Evolutionary conservation across 306 rosid species (phyloP), one percentile per base, ranked within the genome.

Genomic region (Cucurbita moschata): DNA sequence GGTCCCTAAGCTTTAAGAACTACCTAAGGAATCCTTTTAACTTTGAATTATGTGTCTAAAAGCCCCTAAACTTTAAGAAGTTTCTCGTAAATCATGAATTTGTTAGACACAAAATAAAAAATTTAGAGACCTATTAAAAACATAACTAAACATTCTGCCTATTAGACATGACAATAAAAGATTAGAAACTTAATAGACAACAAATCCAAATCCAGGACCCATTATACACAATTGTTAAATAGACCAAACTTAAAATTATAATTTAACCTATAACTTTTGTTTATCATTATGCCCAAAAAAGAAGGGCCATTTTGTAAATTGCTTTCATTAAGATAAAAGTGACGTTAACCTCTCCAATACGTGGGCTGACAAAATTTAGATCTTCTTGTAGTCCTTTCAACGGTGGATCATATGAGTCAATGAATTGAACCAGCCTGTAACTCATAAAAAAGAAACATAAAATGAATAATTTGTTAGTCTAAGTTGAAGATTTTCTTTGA

Each of bases 341-440:
- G 74, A 64, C 3, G 80, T 57, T 88, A 79, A 94, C 99, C 99
- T 94, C 99, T 85, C 99, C 99, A 79, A 94, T 94, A 64, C 99
- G 95, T 53, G 97, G 99, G 88, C 99, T 90, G 81, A 94, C 99
- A 82, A 91, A 91, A 84, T 91, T 94, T 50, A 94, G 85, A 80
- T 94, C 99, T 81, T 94, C 99, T 54, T 94, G 96, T 78, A 94
- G 83, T 71, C 99, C 99, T 91, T 89, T 94, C 73, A 87, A 46
- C 7, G 97, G 99, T 68, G 97, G 99, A 79, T 94, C 99, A 70
- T 94, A 94, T 61, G 96, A 84, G 85, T 91, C 99, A 62, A 94
- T 84, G 83, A 87, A 94, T 60, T 90, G 97, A 84, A 91, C 88
- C 92, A 94, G 82, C 80, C 99, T 94, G 87, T 49, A 72, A 85